Conservation (phyloP, 73 alveolate species). For the Paramecium caudatum region DNA sequence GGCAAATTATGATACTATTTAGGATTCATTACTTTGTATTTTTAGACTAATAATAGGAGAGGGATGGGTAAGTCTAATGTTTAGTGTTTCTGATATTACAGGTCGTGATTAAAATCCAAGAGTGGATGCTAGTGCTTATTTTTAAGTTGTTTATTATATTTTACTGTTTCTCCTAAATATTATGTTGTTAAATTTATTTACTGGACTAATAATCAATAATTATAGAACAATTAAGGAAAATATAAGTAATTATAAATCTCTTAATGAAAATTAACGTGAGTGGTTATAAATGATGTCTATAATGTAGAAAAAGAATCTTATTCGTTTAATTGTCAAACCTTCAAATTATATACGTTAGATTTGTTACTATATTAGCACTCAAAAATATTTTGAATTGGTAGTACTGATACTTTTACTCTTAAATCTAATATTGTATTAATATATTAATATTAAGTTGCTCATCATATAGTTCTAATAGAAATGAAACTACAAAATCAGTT, state of each 20-base stretch:
- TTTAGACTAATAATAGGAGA: constrained; percentile 75
- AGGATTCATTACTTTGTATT: constrained; percentile 67
- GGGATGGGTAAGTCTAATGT: constrained; percentile 78
- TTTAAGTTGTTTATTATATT: constrained; percentile 60
- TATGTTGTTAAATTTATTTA: constrained; percentile 75
- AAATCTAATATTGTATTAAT: constrained; percentile 26
- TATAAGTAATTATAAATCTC: constrained; percentile 63
- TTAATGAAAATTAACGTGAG: constrained; percentile 28
- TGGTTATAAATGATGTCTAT: constrained; percentile 55
- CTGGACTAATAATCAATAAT: constrained; percentile 79
- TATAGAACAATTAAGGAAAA: constrained; percentile 79
- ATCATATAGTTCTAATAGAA: not conserved
- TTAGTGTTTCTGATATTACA: constrained; percentile 32
- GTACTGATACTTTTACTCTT: not conserved
- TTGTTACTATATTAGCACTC: not conserved
- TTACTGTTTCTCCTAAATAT: constrained; percentile 57
- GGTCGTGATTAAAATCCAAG: constrained; percentile 66
- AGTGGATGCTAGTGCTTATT: not conserved
- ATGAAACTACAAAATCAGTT: constrained; percentile 29
- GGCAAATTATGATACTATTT: constrained; percentile 79
- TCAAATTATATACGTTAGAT: not conserved
- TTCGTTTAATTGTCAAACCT: not conserved
- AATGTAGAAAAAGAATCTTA: constrained; percentile 44
- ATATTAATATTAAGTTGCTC: constrained; percentile 4
- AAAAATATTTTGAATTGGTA: constrained; percentile 5